A percentile compares a stretch with the other conserved stretches of the same genome.
Evolutionary conservation across 2,329 filamentous ascomycete species (phyloP).

Genomic region (Sclerotinia minor): DNA sequence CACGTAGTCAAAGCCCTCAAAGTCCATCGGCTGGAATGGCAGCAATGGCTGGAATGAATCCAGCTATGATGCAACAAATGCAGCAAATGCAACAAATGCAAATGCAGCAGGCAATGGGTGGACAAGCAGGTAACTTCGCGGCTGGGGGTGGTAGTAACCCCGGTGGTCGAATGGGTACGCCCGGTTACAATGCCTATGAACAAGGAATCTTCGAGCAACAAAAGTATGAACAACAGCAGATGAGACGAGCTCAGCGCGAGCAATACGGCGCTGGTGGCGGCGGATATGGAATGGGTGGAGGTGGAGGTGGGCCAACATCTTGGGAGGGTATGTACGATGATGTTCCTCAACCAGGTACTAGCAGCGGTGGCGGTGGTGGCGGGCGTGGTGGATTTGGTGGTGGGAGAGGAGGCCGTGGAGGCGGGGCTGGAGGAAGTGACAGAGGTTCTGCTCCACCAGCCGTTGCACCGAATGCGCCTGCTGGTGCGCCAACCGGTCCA

Average conservation of each 20-base stretch:
- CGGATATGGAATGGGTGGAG: conserved; percentile 54
- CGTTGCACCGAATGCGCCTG: conserved; percentile 56
- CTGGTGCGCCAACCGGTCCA: conserved; percentile 88
- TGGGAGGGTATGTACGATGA: conserved; percentile 99
- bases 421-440: conserved; percentile 36
- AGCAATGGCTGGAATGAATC: conserved; percentile 43
- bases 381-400: conserved; percentile 46
- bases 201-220: conserved; percentile 76
- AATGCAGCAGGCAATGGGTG: conserved; percentile 46
- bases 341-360: conserved; percentile 67
- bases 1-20: conserved; percentile 41
- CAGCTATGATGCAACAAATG: conserved; percentile 58
- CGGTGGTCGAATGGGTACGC: conserved; percentile 46
- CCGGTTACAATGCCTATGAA: conserved; percentile 59
- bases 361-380: conserved; percentile 45
- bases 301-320: conserved; percentile 66
- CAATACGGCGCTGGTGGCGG: conserved; percentile 36
- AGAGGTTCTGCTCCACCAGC: conserved; percentile 41
- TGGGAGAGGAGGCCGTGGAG: conserved; percentile 33
- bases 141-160: conserved; percentile 45
- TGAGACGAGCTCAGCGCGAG: conserved; percentile 48
- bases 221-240: conserved; percentile 70
- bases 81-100: conserved; percentile 51
- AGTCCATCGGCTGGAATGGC: conserved; percentile 38
- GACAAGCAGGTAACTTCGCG: conserved; percentile 39